Evolutionary conservation across 2,329 filamentous ascomycete species (phyloP), one percentile per base, ranked within the genome.

Genomic region (Elsinoe perseae): DNA sequence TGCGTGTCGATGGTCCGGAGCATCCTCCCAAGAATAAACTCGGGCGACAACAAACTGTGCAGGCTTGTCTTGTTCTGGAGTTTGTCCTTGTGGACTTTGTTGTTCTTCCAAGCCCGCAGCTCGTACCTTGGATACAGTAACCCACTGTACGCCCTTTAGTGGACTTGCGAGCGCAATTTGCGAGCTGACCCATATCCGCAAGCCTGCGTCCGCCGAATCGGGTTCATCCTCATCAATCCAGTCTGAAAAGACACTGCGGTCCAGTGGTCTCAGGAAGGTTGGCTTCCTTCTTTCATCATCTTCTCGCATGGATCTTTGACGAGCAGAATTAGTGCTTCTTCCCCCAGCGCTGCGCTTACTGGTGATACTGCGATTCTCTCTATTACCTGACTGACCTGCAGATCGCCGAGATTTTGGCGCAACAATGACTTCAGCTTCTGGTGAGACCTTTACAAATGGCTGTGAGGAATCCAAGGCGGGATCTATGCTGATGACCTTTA

Each of bases 371-470:
- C 86, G 80, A 66, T 81, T 89, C 63, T 95, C 89, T 34, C 83
- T 81, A 56, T 84, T 81, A 2, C 82, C 76, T 30, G 79, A 74
- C 68, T 88, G 90, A 4, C 58, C 48, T 27, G 61, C 55, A 10
- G 55, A 28, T 40, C 86, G 79, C 56, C 92, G 82, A 23, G 85
- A 86, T 73, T 98, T 98, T 0, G 93, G 93, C 2, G 93, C 93
- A 59, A 98, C 93, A 61, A 97, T 95, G 50, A 98, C 91, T 72
- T 98, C 93, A 20, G 92, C 92, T 68, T 97, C 90, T 0, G 91
- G 87, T 0, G 89, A 87, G 52, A 98, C 88, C 71, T 96, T 97
- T 23, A 88, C 89, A 68, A 98, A 98, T 0, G 88, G 79, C 1
- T 82, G 79, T 50, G 84, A 81, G 2, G 81, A 75, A 1, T 86